phyloP scores from a whole-genome alignment of 805 yeast genomes.

The Lachancea cidri region DNA sequence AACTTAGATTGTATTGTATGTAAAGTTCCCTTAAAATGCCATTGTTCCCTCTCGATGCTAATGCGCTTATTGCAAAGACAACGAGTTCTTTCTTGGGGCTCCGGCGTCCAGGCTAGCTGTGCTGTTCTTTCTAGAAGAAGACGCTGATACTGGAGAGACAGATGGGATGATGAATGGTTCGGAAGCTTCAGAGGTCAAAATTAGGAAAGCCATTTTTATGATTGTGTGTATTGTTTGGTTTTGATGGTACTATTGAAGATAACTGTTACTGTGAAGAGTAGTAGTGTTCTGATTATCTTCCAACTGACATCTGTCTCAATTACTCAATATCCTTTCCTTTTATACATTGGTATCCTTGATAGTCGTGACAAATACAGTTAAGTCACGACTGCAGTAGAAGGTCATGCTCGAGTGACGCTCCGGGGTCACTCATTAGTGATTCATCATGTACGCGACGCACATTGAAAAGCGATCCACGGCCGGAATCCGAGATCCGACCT shows the following conservation, averaged over 20 bases:
- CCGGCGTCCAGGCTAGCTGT: constrained; percentile 9
- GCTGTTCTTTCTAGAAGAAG: constrained; percentile 31
- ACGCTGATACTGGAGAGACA: constrained; percentile 50
- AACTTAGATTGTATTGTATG: not conserved
- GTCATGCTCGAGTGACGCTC: not conserved
- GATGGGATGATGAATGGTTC: constrained; percentile 63
- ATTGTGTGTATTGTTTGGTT: constrained; percentile 10
- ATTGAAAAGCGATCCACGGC: not conserved
- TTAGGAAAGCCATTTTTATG: constrained; percentile 39
- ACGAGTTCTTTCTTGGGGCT: constrained; percentile 7
- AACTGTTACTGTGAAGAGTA: not conserved
- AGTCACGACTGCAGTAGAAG: not conserved
- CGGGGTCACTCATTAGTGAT: not conserved
- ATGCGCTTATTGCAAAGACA: not conserved
- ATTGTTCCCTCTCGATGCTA: not conserved
- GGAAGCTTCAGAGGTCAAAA: constrained; percentile 49
- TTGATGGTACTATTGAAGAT: constrained; percentile 4
- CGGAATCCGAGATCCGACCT: not conserved
- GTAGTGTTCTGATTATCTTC: not conserved
- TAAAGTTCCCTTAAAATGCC: not conserved
- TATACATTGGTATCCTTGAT: not conserved
- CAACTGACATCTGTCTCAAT: not conserved
- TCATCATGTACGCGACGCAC: not conserved
- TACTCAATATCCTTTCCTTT: not conserved
- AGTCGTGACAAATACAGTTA: not conserved